phyloP scores from a whole-genome alignment of 78 protist genomes.

The Dictyostelium capitatum region DNA sequence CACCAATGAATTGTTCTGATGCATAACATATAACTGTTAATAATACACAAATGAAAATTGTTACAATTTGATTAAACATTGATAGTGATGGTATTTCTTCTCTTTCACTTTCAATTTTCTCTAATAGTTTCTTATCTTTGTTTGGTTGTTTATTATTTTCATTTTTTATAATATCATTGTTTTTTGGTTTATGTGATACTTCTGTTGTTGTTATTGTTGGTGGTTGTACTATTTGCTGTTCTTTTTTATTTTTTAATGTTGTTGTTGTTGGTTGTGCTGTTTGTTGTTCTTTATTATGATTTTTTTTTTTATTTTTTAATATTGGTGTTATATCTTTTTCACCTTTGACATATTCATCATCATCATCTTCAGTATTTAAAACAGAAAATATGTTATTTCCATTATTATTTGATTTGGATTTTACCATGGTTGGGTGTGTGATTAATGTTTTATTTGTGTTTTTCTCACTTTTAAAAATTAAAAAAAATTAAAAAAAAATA shows the following conservation, averaged over 20 bases:
- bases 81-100: not conserved
- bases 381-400: not conserved
- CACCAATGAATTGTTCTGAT: not conserved
- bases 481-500: no score
- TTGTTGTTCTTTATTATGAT: not conserved
- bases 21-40: not conserved
- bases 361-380: not conserved
- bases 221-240: no score
- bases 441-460: no score
- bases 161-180: not conserved
- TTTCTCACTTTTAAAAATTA: no score
- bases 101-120: not conserved
- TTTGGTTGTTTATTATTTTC: not conserved
- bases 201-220: no score
- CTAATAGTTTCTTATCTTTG: not conserved
- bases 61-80: conserved; percentile 3
- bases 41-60: conserved; percentile 1
- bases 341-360: not conserved
- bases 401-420: not conserved
- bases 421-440: not conserved
- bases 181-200: no score
- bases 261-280: not conserved
- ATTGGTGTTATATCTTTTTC: not conserved
- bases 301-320: not conserved
- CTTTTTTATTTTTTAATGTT: not conserved